Percentiles rank a stretch among this genome's conserved stretches.
phyloP scores from a whole-genome alignment of 305 asterid genomes.

The Fraxinus dipetala region DNA sequence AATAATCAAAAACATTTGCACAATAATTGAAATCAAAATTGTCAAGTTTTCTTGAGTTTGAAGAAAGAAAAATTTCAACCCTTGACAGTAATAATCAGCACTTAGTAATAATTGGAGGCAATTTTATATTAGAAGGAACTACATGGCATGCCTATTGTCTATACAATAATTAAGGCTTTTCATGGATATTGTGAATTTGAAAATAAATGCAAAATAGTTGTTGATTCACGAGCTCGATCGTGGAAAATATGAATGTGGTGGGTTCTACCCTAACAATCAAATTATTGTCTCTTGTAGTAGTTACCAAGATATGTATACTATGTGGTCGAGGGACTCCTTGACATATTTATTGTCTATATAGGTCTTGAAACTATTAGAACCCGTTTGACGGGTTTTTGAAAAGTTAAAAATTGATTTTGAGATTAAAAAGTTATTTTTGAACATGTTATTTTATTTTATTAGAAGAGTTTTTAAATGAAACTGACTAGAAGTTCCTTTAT shows the following conservation, averaged over 20 bases:
- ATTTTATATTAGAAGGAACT: background rate
- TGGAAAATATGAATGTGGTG: background rate
- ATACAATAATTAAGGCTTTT: background rate
- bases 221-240: background rate
- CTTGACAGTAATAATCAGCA: background rate
- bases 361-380: background rate
- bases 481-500: too few relatives aligned
- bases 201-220: background rate
- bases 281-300: background rate
- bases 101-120: background rate
- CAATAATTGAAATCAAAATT: background rate
- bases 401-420: background rate
- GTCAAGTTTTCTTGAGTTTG: background rate
- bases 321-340: background rate
- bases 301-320: background rate
- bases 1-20: background rate
- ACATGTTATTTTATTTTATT: too few relatives aligned
- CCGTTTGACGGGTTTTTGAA: background rate
- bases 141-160: background rate
- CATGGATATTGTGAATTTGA: background rate
- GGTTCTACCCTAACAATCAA: background rate
- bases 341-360: too few relatives aligned
- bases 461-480: too few relatives aligned
- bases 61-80: background rate
- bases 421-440: too few relatives aligned